Evolutionary conservation across 1,284 basidiomycete species (phyloP), one percentile per base, ranked within the genome.

Genomic region (Kalmanozyma brasiliensis): DNA sequence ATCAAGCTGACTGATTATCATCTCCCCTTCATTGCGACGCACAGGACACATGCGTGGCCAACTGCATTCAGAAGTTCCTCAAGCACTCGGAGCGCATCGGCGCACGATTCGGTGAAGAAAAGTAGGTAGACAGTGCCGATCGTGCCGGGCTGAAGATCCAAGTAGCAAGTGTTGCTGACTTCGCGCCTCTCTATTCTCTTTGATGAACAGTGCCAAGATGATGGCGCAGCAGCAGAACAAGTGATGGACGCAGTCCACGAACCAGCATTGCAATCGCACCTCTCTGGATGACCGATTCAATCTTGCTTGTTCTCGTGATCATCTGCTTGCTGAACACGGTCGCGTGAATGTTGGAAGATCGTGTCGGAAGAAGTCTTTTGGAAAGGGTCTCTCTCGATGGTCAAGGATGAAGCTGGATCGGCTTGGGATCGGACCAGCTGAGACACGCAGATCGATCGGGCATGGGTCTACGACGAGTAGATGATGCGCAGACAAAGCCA

Each of bases 41-140:
- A 45, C 67, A 87, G 86, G 84, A 84, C 56, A 84, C 84, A 17
- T 89, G 87, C 78, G 85, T 87, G 20, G 82, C 85, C 58, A 87
- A 87, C 82, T 89, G 87, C 83, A 85, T 87, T 36, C 94, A 96
- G 85, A 98, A 98, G 85, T 98, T 96, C 85, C 85, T 98, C 80
- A 97, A 97, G 83, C 93, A 98, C 83, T 95, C 93, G 23, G 94
- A 98, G 83, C 87, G 94, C 55, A 90, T 96, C 2, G 93, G 93
- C 6, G 91, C 93, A 22, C 87, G 94, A 51, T 97, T 96, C 82
- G 68, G 75, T 19, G 79, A 81, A 52, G 79, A 81, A 65, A 81
- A 81, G 74, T 76, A 60, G 13, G 74, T 69, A 52, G 2, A 10
- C 30, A 22, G 13, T 2, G 13, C 23, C 26, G 17, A 22, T n/a